phyloP scores from a whole-genome alignment of 345 rosid genomes.

The Bruguiera sexangula region DNA sequence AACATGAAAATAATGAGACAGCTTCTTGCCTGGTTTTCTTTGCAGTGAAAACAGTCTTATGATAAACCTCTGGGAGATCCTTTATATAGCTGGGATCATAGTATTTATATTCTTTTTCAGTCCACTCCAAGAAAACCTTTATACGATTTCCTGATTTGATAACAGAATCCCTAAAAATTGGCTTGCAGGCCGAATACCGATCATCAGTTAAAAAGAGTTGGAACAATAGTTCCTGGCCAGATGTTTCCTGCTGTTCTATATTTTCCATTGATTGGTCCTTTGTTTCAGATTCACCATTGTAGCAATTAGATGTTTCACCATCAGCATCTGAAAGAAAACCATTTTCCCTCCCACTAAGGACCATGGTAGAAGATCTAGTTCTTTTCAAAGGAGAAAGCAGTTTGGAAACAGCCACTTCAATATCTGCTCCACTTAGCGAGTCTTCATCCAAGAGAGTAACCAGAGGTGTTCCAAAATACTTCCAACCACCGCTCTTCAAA shows the following conservation, averaged over 20 bases:
- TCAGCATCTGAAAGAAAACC: conserved; percentile 40
- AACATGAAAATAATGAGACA: conserved; percentile 81
- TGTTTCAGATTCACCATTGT: conserved; percentile 28
- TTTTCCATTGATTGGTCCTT: conserved; percentile 31
- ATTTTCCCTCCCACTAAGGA: conserved; percentile 43
- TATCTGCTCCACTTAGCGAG: conserved; percentile 55
- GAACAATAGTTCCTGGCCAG: conserved; percentile 34
- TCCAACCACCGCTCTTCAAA: conserved; percentile 39
- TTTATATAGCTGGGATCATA: conserved; percentile 72
- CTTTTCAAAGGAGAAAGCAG: conserved; percentile 65
- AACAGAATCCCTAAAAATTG: conserved; percentile 44
- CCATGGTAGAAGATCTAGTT: conserved; percentile 38
- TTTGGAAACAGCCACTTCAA: conserved; percentile 43
- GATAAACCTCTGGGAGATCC: conserved; percentile 70
- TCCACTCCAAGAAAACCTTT: conserved; percentile 66
- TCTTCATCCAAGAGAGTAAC: conserved; percentile 55
- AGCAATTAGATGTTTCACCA: conserved; percentile 44
- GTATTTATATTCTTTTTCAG: conserved; percentile 48
- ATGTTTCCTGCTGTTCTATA: conserved; percentile 37
- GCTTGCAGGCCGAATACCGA: conserved; percentile 33
- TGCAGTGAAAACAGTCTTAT: conserved; percentile 48
- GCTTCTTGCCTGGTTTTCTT: conserved; percentile 84
- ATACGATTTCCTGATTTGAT: conserved; percentile 42
- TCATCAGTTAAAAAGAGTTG: conserved; percentile 46
- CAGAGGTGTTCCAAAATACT: conserved; percentile 69